These are phyloP conservation scores for Leptomonas pyrrhocoris DNA, from an alignment of 208 protist genomes.

Conservation along the genomic window DNA sequence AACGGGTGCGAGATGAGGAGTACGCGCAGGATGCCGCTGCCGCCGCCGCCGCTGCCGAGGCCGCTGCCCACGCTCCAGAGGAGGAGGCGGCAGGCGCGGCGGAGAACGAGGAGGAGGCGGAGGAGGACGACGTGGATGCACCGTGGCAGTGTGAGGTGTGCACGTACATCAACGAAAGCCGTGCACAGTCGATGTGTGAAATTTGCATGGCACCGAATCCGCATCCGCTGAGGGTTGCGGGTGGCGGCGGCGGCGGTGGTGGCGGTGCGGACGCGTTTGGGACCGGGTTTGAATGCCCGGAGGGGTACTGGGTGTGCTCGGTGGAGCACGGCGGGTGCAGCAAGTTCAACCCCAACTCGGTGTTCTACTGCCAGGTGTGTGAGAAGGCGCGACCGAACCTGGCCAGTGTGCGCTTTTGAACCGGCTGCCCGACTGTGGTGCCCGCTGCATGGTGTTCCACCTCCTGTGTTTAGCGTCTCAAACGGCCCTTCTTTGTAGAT, in stretches of 20 bases:
- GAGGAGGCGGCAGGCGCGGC: neutral
- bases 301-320: constrained; percentile 82
- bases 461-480: too few relatives aligned
- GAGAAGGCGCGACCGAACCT: constrained; percentile 80
- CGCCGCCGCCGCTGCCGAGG: neutral
- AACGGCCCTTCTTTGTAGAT: too few relatives aligned
- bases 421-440: too few relatives aligned
- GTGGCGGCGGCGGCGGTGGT: neutral
- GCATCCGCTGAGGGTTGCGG: constrained; percentile 24
- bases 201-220: constrained; percentile 65
- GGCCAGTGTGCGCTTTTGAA: constrained; percentile 69
- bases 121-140: constrained; percentile 41
- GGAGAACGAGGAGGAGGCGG: constrained; percentile 19
- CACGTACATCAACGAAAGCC: constrained; percentile 67
- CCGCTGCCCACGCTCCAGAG: neutral
- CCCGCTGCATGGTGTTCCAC: too few relatives aligned
- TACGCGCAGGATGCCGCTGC: constrained; percentile 7
- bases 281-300: constrained; percentile 58
- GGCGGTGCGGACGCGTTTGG: constrained; percentile 5
- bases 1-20: constrained; percentile 19
- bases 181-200: constrained; percentile 37
- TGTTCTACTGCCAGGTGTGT: constrained; percentile 88
- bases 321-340: constrained; percentile 87
- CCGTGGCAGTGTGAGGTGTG: constrained; percentile 63
- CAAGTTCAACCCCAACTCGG: constrained; percentile 79